These are phyloP conservation scores for Teratosphaeria gauchensis DNA, from an alignment of 2,329 filamentous ascomycete species.

Conservation along the genomic window DNA sequence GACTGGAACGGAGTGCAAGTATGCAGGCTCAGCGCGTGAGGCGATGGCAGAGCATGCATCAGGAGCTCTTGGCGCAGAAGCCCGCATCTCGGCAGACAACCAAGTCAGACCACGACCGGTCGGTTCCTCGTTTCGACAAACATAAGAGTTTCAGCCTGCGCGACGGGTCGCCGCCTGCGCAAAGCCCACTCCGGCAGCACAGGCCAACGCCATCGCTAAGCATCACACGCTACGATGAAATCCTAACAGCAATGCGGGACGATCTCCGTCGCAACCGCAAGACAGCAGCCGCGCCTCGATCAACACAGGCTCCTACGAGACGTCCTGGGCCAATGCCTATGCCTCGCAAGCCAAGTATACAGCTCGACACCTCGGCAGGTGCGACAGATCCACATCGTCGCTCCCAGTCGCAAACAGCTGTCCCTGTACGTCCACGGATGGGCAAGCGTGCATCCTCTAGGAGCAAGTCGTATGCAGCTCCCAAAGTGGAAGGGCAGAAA, in stretches of 20 bases:
- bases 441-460: constrained; percentile 17
- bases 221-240: constrained; percentile 22
- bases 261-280: constrained; percentile 17
- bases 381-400: constrained; percentile 10
- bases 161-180: constrained; percentile 8
- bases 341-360: constrained; percentile 7
- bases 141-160: constrained; percentile 19
- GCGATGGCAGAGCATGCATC: constrained; percentile 64
- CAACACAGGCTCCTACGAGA: not conserved
- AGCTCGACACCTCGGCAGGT: constrained; percentile 10
- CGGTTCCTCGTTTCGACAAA: constrained; percentile 16
- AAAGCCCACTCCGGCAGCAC: constrained; percentile 1
- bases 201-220: constrained; percentile 8
- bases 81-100: not conserved
- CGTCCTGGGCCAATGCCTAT: not conserved
- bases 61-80: constrained; percentile 13
- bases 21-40: constrained; percentile 59
- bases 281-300: constrained; percentile 1
- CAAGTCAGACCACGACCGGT: not conserved
- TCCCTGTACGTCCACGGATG: constrained; percentile 18
- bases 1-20: constrained; percentile 59
- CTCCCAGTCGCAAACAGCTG: constrained; percentile 18
- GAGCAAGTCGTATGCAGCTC: constrained; percentile 20
- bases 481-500: constrained; percentile 21
- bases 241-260: constrained; percentile 27